Evolutionary conservation across 768 basidiomycete genomes (phyloP), one percentile per base, ranked within the genome.

Genomic region (Dentipellis fragilis): DNA sequence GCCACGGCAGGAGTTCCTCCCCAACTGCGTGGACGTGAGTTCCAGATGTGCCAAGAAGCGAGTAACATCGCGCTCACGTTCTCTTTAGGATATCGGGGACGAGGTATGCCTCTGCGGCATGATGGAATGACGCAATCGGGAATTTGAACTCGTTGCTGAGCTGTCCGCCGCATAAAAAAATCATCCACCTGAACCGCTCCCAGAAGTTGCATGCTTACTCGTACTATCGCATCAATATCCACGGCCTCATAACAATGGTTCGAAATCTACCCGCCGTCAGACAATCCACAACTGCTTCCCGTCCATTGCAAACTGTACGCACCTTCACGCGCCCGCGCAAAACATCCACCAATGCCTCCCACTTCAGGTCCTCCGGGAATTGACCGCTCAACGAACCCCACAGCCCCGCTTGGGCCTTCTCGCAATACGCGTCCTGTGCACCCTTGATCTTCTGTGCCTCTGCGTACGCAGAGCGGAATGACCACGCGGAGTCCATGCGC

Each of bases 311-410:
- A 14, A 37, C 47, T n/a, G 7, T 48, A 38, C 58, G 5, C 58
- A 83, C 87, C 80, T 90, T 93, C 65, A 93, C 91, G 54, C 82
- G 84, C 8, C 93, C 93, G 40, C 93, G 78, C 49, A 93, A 74
- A 36, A 92, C 89, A 58, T 92, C 89, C 4, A 90, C 83, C 34
- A 93, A 71, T 56, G 81, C 78, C 62, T 92, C 87, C 83, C 83
- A 89, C 62, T 87, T 73, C 40, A 55, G 66, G 57, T 78, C 78
- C 47, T 89, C 84, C 1, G 93, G 93, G 69, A 89, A 93, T 29
- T 55, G 65, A 56, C 63, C 65, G 19, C 54, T 65, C 38, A 77
- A 63, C 11, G 71, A 69, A 42, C 64, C 53, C 73, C 74, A 75
- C 38, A 63, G 57, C n/a, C 71, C 69, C 4, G 67, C 65, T 62